phyloP scores from a whole-genome alignment of 768 basidiomycete species.

The Pluteus cervinus region DNA sequence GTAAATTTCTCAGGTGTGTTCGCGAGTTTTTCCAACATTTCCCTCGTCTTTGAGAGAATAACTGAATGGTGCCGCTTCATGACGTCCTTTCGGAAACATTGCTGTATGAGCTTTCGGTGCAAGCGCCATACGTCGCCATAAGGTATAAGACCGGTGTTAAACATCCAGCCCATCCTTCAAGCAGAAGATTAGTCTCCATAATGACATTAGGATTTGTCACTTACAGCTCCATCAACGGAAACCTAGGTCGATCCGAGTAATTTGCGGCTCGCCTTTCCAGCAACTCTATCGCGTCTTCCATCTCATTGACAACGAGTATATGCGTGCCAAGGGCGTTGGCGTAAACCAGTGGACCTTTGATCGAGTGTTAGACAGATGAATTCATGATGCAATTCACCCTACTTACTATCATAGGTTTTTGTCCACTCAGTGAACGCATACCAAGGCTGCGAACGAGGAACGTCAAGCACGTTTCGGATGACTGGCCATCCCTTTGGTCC shows the following conservation, averaged over 20 bases:
- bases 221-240: slow-evolving; percentile 3
- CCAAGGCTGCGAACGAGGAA: slow-evolving; percentile 14
- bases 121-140: neutral
- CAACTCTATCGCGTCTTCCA: slow-evolving; percentile 6
- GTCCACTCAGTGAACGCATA: slow-evolving; percentile 10
- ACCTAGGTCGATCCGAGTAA: slow-evolving; percentile 10
- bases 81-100: neutral
- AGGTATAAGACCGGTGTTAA: neutral
- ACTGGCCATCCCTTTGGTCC: slow-evolving; percentile 18
- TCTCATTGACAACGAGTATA: slow-evolving; percentile 9
- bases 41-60: too few species aligned
- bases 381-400: neutral
- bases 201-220: neutral
- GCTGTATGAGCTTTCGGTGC: neutral
- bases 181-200: neutral
- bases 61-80: neutral
- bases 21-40: too few species aligned
- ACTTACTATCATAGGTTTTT: slow-evolving; percentile 13
- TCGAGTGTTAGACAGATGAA: neutral
- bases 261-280: slow-evolving; percentile 11
- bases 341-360: slow-evolving; percentile 11
- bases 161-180: neutral
- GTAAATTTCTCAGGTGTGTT: too few species aligned
- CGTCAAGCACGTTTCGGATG: slow-evolving; percentile 18
- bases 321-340: slow-evolving; percentile 8